phyloP scores from a whole-genome alignment of 2,329 filamentous ascomycete genomes.

The Chalaropsis ovoidea region DNA sequence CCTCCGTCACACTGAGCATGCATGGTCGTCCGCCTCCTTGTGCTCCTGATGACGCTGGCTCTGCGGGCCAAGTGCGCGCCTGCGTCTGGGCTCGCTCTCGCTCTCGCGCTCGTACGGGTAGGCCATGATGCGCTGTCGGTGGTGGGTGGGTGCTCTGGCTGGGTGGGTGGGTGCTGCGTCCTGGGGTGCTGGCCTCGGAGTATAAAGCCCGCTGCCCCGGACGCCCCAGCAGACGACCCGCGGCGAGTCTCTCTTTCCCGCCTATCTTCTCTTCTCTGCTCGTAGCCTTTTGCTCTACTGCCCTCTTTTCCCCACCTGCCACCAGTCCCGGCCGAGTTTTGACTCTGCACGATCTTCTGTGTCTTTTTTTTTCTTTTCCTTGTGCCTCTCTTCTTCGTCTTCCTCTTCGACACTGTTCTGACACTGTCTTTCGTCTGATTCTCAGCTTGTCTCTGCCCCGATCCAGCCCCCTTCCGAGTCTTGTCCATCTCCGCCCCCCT shows the following conservation, averaged over 20 bases:
- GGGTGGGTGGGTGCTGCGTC: too few species aligned
- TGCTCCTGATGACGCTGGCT: constrained; percentile 13
- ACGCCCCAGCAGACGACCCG: background rate
- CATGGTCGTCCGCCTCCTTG: background rate
- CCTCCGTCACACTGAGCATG: constrained; percentile 8
- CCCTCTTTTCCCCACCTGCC: too few species aligned
- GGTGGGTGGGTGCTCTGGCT: too few species aligned
- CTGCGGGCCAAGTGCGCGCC: background rate
- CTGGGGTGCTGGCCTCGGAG: background rate
- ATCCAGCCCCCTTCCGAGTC: constrained; percentile 1
- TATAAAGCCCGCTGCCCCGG: background rate
- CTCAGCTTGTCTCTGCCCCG: background rate
- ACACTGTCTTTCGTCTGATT: background rate
- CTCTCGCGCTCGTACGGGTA: too few species aligned
- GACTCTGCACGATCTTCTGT: background rate
- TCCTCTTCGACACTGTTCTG: background rate
- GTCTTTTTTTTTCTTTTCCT: background rate
- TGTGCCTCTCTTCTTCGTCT: background rate
- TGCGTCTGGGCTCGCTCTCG: background rate
- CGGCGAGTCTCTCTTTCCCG: constrained; percentile 2
- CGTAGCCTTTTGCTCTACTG: constrained; percentile 6
- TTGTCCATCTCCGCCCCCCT: background rate
- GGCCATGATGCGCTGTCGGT: too few species aligned
- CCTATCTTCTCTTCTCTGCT: background rate
- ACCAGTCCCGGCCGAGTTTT: background rate